Evolutionary conservation across 345 rosid genomes (phyloP), one percentile per base, ranked within the genome.

Genomic region (Acer campestre): DNA sequence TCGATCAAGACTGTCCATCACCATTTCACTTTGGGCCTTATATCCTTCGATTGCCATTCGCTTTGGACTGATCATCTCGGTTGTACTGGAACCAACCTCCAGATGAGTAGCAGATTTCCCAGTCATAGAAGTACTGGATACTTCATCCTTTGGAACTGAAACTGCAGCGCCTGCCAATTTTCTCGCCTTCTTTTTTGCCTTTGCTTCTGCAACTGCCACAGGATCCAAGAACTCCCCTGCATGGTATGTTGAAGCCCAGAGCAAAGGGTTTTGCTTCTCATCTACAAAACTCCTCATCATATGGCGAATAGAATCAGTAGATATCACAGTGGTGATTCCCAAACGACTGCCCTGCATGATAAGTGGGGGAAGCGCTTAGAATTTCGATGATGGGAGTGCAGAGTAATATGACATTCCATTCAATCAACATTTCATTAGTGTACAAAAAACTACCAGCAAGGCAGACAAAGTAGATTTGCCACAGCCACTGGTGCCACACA

Each of bases 401-500:
- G 4, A 65, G 5, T 10, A 16, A 7, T 23, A 16, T 10, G 29
- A 76, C 6, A 22, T 20, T 16, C 72, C 4, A 38, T 16, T 53
- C 9, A 56, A 67, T 38, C 59, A 59, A 59, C 10, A 20, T 18
- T 10, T 59, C 63, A 71, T 53, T 29, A 53, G 64, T 42, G 63
- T 78, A 63, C 70, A 81, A 80, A 23, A 23, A 70, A 48, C 62
- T 90, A 97, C 99, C 94, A 97, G 94, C 88, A 97, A 87, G 13
- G 99, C 95, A n/a, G 99, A 94, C 88, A 97, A 81, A 71, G 99
- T 97, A 80, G 99, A 97, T 89, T 97, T 97, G 48, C 99, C 98
- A 86, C 99, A 97, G 83, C 99, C 99, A 80, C 99, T 97, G 61
- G 99, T 97, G 72, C 99, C 99, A 79, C 99, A 97, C 85, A 97